Evolutionary conservation across 2,329 filamentous ascomycete genomes (phyloP), one percentile per base, ranked within the genome.

Genomic region (Aphanocladium album): DNA sequence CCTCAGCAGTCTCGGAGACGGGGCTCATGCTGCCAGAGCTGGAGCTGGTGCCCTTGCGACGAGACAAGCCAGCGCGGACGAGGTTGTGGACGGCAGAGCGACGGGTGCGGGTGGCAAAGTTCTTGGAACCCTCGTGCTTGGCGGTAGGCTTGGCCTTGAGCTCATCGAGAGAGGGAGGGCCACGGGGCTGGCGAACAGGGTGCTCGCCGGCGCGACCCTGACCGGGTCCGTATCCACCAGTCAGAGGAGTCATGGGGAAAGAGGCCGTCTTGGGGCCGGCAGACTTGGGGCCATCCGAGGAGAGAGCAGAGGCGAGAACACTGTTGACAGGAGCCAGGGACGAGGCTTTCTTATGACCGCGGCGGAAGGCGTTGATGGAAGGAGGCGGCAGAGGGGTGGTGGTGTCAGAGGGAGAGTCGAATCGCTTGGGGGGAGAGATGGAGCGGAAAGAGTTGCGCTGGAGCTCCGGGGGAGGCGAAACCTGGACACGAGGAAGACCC

Each of bases 71-170:
- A 58, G 93, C 93, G 65, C 90, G 90, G 63, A 97, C 90, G 54
- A 99, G 84, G 72, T 92, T 97, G 78, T 93, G 88, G 49, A 99
- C 87, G 27, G 95, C 95, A 68, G 90, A 92, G 65, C 93, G 91
- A 62, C 95, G 91, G 70, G 96, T 93, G 63, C 95, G 92, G 60
- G 92, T 87, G 12, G 90, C 89, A 76, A 99, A 99, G 79, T 99
- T 99, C 85, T 97, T 88, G 86, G 93, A 97, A 25, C 93, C 95
- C 74, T 98, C 93, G 65, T 93, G 86, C 78, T 92, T 96, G 66
- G 91, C 88, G 9, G 93, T 98, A 1, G 95, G 95, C 77, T 93
- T 95, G 21, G 88, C 83, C 70, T 89, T 85, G 62, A 99, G 86
- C 77, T 99, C 95, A 67, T 99, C 95, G 55, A 98, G 83, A 16